These are phyloP conservation scores for Mycena crocata DNA, from an alignment of 768 basidiomycete genomes.

Conservation along the genomic window DNA sequence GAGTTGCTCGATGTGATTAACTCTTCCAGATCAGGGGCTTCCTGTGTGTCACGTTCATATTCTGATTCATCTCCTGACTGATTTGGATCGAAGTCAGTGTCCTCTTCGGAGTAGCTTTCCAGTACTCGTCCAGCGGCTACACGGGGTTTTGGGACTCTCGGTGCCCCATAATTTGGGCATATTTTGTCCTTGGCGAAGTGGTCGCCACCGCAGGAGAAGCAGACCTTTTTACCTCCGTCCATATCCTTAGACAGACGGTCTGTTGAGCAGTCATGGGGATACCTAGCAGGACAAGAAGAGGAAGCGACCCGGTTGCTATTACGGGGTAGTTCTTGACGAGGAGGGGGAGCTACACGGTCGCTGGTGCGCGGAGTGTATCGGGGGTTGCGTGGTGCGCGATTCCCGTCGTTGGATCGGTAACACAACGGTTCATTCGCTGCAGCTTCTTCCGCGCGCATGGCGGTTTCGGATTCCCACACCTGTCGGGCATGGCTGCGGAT, in stretches of 20 bases:
- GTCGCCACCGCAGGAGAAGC: conserved; percentile 4
- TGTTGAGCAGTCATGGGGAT: too few relatives aligned
- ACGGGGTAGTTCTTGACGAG: neutral
- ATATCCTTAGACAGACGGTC: too few relatives aligned
- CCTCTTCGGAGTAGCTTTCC: conserved; percentile 8
- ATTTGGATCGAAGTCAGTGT: neutral
- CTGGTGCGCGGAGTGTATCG: too few relatives aligned
- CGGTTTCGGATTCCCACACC: neutral
- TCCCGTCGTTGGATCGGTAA: neutral
- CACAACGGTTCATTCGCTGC: neutral
- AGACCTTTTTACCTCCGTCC: neutral
- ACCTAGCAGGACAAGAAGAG: neutral
- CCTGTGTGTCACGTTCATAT: neutral
- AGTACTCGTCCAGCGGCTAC: neutral
- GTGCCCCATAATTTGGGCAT: neutral
- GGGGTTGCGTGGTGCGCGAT: neutral
- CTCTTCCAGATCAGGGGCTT: conserved; percentile 3
- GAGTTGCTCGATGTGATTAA: neutral
- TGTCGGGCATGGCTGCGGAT: conserved; percentile 8
- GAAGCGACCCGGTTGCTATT: neutral
- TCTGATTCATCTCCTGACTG: neutral
- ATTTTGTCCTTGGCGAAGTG: conserved; percentile 1
- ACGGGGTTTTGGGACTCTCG: neutral
- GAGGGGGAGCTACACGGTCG: too few relatives aligned
- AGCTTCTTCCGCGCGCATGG: neutral